Base-by-base conservation (phyloP, 2,329 filamentous ascomycete genomes). In the Colletotrichum cuscutae region DNA sequence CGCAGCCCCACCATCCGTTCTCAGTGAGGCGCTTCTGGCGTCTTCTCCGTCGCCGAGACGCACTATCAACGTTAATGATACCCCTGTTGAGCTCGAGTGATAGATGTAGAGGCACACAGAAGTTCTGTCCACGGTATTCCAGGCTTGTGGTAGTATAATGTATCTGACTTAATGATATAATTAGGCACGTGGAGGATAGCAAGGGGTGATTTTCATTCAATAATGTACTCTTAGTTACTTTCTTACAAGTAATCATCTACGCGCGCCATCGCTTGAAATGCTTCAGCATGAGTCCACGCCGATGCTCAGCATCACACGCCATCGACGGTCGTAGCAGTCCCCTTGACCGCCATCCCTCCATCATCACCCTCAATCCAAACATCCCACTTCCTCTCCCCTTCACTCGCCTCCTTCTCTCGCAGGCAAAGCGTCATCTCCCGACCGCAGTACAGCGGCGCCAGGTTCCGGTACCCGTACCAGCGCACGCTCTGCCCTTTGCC, bases 401-500 rank as follows among this genome's bases (percentile, higher is more conserved):
- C 82, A 79, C 15, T 8, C 79, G 81, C 15, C 79, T 83, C 77
- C 80, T 85, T 71, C 83, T 76, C 84, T 74, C 89, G 87, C 15
- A 92, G 88, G 77, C 94, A 96, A 4, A 98, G 86, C 35, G 82
- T 90, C 82, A 97, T 86, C 63, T 88, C 81, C 81, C 97, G 93
- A 56, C 89, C 86, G 35, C 91, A 94, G 80, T 95, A 97, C 24
- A 98, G 84, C 15, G 96, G 95, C 11, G 92, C 90, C 30, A 97
- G 81, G 80, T 98, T 98, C 62, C 91, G 89, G 81, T 98, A 98
- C 65, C 92, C 87, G 64, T 98, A 89, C 12, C 81, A 85, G 59
- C 82, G 80, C 26, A 96, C 82, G 22, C 78, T 76, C 60, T 76
- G 54, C 69, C 72, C 6, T 71, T 22, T 58, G 67, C 68, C 70